Base-by-base conservation (phyloP, 1,284 basidiomycete genomes). In the Kwoniella shivajii region DNA sequence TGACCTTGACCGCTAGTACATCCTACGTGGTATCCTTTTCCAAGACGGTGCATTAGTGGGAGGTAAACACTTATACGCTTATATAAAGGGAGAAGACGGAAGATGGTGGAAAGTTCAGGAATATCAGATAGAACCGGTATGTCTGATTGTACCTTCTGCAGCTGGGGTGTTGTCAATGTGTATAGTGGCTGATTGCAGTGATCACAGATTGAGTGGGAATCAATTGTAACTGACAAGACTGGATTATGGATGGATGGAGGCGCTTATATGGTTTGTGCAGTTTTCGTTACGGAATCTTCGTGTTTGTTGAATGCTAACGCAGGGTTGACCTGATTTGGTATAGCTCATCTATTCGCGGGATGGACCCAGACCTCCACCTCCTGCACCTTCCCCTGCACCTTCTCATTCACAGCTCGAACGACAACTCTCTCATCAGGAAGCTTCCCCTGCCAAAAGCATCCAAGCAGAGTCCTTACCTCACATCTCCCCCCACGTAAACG, bases 191-290 rank as follows among this genome's bases (percentile, higher is more conserved):
- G 36, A 10, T 6, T 24, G 20, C 20, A 18, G 9, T 9, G 6
- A 14, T 13, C 4, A 34, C 34, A 71, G 69, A 60, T 69, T 11
- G 58, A 66, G 7, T 76, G 64, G 61, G 60, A 64, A 34, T 48
- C 46, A 1, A 67, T 76, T 11, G 51, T 49, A 16, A 48, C 16
- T 3, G 74, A 76, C 59, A 60, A 55, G 42, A 73, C 70, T 0
- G 74, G 74, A 2, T 54, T 71, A 49, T 75, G 64, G 51, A 74
- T 74, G 59, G 73, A 75, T 33, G 74, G 73, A 9, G 74, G 74
- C 3, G 68, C 73, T 4, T 75, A 73, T 50, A 43, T 67, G n/a
- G 59, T 71, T 58, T 47, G 61, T 52, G 56, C 34, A 36, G 53
- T 42, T 3, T 41, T 9, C 4, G 24, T 26, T 9, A 30, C 18